Evolutionary conservation across 768 basidiomycete species (phyloP).

Genomic region (Trametes elegans): DNA sequence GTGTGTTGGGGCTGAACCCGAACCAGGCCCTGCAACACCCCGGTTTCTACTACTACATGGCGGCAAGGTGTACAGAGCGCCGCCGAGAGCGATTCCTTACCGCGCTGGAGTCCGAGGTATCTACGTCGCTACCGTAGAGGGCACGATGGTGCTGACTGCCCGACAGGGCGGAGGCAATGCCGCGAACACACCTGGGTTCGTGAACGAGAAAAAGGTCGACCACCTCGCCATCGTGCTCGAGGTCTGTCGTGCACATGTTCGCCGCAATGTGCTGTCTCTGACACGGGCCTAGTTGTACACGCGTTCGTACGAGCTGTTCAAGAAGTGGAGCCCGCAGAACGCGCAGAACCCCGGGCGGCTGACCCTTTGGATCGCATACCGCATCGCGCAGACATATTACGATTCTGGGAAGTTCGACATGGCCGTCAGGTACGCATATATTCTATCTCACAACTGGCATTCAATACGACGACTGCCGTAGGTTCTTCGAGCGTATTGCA

Average conservation of each 20-base stretch:
- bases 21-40: slow-evolving; percentile 84
- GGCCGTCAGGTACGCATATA: slow-evolving; percentile 68
- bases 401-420: slow-evolving; percentile 80
- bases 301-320: slow-evolving; percentile 92
- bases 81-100: slow-evolving; percentile 66
- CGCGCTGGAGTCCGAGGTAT: slow-evolving; percentile 56
- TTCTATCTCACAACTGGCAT: not conserved
- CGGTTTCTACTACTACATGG: slow-evolving; percentile 89
- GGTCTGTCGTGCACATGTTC: slow-evolving; percentile 38
- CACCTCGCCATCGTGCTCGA: slow-evolving; percentile 83
- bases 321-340: slow-evolving; percentile 56
- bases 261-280: not conserved
- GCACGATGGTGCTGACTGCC: not conserved
- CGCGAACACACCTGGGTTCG: slow-evolving; percentile 62
- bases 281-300: slow-evolving; percentile 69
- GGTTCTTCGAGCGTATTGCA: slow-evolving; percentile 92
- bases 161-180: not conserved
- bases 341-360: slow-evolving; percentile 66
- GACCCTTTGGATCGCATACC: slow-evolving; percentile 87
- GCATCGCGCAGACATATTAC: slow-evolving; percentile 86
- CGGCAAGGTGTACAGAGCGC: slow-evolving; percentile 81
- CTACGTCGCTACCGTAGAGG: not conserved
- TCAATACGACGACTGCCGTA: slow-evolving; percentile 27
- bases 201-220: slow-evolving; percentile 91
- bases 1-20: slow-evolving; percentile 72